These are phyloP conservation scores for Candida qinlingensis DNA, from an alignment of 805 yeast species.

Conservation along the genomic window DNA sequence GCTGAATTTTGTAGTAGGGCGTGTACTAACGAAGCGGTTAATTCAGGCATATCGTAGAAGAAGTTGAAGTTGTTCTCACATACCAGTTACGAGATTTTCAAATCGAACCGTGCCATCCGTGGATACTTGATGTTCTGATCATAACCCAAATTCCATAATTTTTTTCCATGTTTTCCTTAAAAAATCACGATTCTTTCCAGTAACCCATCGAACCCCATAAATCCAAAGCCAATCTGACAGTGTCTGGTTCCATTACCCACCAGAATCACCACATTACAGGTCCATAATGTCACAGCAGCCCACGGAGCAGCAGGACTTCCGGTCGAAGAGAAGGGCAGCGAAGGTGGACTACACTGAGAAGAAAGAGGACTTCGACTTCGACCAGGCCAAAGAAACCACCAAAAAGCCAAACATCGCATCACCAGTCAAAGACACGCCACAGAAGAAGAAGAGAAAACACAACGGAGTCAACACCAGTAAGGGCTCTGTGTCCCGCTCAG, in stretches of 20 bases:
- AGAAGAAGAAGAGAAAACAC: conserved; percentile 1
- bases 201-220: no score
- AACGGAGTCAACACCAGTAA: not conserved
- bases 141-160: no score
- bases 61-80: no score
- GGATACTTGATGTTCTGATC: no score
- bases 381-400: not conserved
- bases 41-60: not conserved
- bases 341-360: conserved; percentile 24
- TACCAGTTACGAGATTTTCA: no score
- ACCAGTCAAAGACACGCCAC: not conserved
- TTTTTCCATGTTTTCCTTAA: no score
- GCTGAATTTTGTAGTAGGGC: not conserved
- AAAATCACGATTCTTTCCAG: no score
- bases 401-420: not conserved
- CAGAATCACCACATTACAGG: not conserved
- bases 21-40: not conserved
- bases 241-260: no score
- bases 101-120: no score
- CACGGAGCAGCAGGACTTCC: not conserved
- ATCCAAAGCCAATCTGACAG: no score
- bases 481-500: conserved; percentile 5
- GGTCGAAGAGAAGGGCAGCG: conserved; percentile 19
- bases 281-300: not conserved
- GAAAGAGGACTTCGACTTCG: conserved; percentile 15